phyloP scores from a whole-genome alignment of 106 monocot species.

The Dioscorea zingiberensis region DNA sequence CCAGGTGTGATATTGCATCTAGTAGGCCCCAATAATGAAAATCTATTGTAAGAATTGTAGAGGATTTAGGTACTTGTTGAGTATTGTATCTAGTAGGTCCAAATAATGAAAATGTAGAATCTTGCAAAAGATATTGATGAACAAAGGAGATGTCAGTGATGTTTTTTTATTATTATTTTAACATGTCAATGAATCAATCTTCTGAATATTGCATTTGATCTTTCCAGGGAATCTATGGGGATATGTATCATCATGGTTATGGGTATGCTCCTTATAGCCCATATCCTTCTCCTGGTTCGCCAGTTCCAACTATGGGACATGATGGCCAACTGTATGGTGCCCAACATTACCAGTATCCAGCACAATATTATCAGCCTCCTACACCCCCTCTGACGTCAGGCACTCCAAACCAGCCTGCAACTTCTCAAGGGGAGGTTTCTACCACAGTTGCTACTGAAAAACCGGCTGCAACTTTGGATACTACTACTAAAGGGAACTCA shows the following conservation, averaged over 20 bases:
- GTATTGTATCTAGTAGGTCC: no score
- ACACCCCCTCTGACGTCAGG: conserved; percentile 18
- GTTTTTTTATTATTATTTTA: no score
- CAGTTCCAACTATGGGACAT: conserved; percentile 40
- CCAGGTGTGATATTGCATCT: no score
- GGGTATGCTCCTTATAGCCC: conserved; percentile 55
- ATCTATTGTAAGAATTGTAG: no score
- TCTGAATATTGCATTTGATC: not conserved
- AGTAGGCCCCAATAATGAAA: no score
- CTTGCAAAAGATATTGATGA: no score
- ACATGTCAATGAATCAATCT: no score
- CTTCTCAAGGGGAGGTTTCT: conserved; percentile 22
- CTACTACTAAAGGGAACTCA: conserved; percentile 14
- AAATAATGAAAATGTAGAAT: no score
- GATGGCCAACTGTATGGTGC: conserved; percentile 53
- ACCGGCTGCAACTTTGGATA: conserved; percentile 24
- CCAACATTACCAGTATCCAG: conserved; percentile 57
- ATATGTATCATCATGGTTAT: conserved; percentile 52
- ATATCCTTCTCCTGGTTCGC: conserved; percentile 45
- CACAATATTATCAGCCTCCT: conserved; percentile 38
- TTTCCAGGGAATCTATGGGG: conserved; percentile 68
- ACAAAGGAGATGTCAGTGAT: no score
- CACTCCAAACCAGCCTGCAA: conserved; percentile 11
- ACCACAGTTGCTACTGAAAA: conserved; percentile 24
- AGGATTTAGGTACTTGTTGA: no score